Evolutionary conservation across 2,329 filamentous ascomycete species (phyloP).

Genomic region (Colletotrichum godetiae): DNA sequence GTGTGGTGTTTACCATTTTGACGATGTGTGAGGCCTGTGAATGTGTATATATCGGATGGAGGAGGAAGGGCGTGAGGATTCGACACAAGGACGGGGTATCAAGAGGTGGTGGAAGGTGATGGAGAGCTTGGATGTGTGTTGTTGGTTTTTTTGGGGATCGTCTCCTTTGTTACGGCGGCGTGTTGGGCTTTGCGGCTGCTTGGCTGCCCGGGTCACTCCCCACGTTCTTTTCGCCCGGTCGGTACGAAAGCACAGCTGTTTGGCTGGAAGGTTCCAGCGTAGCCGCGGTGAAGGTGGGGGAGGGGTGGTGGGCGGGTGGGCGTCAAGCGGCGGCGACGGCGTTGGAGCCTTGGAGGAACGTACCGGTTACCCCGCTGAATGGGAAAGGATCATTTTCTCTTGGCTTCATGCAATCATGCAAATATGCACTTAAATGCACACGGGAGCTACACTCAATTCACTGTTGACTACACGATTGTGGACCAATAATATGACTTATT

Average conservation of each 20-base stretch:
- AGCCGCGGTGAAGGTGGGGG: slow-evolving; percentile 21
- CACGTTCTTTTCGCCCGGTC: not conserved
- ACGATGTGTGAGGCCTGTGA: not conserved
- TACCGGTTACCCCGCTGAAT: slow-evolving; percentile 27
- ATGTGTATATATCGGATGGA: not conserved
- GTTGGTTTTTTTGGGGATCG: not conserved
- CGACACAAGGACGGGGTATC: not conserved
- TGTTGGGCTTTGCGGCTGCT: slow-evolving; percentile 21
- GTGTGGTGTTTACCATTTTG: slow-evolving; percentile 25
- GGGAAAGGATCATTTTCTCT: not conserved
- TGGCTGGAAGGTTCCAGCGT: slow-evolving; percentile 37
- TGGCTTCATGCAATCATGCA: not conserved
- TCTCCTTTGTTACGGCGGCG: not conserved
- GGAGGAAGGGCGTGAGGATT: not conserved
- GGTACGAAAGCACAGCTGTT: not conserved
- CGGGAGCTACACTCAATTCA: too few species aligned
- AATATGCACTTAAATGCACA: not conserved
- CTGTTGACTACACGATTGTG: too few species aligned
- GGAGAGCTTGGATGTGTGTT: slow-evolving; percentile 1
- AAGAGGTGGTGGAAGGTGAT: not conserved
- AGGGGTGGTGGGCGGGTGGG: not conserved
- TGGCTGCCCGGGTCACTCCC: not conserved
- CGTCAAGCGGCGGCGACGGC: not conserved
- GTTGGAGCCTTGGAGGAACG: not conserved
- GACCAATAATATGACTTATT: too few species aligned